Evolutionary conservation across 176 grass and related monocot species (phyloP).

Genomic region (Cocos nucifera): DNA sequence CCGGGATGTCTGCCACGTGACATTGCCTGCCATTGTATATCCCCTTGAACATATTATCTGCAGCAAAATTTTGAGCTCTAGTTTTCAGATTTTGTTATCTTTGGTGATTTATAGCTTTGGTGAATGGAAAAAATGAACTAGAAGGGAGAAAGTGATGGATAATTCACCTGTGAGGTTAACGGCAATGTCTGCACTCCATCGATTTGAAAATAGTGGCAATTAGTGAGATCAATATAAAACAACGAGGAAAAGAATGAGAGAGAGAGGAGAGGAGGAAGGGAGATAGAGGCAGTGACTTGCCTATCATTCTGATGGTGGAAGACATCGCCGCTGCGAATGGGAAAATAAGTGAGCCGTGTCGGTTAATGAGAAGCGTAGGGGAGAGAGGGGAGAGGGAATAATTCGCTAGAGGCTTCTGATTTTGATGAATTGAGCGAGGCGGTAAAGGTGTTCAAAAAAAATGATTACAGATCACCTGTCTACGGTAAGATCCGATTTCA

Average conservation of each 20-base stretch:
- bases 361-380: too few relatives aligned
- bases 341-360: too few relatives aligned
- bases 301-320: conserved; percentile 61
- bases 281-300: conserved; percentile 31
- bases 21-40: conserved; percentile 85
- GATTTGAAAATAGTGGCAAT: too few relatives aligned
- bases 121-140: background rate
- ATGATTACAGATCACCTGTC: too few relatives aligned
- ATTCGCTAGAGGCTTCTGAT: too few relatives aligned
- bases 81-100: background rate
- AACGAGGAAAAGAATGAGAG: background rate
- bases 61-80: background rate
- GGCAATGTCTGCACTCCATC: conserved; percentile 53
- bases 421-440: too few relatives aligned
- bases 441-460: too few relatives aligned
- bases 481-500: too few relatives aligned
- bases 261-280: background rate
- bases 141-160: background rate
- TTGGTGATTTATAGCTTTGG: background rate
- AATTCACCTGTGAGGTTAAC: conserved; percentile 76
- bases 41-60: conserved; percentile 97
- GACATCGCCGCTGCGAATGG: background rate
- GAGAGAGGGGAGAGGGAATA: too few relatives aligned
- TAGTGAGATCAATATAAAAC: background rate
- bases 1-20: conserved; percentile 62